Conservation (phyloP, 108 stramenopile genomes). For the Discostella stelligeroides region DNA sequence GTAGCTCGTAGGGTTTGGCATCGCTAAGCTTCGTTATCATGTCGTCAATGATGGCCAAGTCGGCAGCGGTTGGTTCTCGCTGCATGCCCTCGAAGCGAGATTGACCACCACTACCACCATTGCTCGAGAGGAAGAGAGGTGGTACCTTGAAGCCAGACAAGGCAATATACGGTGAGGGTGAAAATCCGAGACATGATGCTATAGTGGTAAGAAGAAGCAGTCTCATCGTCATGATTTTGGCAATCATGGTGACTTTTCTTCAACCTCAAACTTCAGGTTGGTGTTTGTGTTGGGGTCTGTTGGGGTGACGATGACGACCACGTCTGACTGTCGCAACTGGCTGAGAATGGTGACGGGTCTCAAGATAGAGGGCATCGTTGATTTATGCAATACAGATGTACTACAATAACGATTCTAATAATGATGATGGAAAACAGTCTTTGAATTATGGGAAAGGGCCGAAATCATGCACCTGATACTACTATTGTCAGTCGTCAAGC, state of each 20-base stretch:
- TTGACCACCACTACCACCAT: constrained; percentile 16
- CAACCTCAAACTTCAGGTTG: no score
- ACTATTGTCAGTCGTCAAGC: constrained; percentile 34
- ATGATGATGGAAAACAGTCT: no score
- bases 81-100: constrained; percentile 84
- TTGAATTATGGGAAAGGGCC: no score
- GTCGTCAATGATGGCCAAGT: constrained; percentile 84
- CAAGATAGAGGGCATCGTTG: no score
- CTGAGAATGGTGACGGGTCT: no score
- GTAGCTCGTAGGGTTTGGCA: constrained; percentile 87
- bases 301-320: no score
- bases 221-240: constrained; percentile 21
- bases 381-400: no score
- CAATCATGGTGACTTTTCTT: constrained; percentile 19
- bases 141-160: background rate
- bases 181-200: constrained; percentile 38
- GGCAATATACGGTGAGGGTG: background rate
- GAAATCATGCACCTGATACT: no score
- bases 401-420: no score
- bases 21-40: constrained; percentile 83
- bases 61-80: constrained; percentile 62
- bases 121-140: constrained; percentile 25
- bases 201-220: constrained; percentile 27
- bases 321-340: no score
- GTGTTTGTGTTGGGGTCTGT: no score